Percentiles rank a stretch among this genome's conserved stretches.
Conservation (phyloP, 495 filamentous ascomycete species). For the Penicillium antarcticum region DNA sequence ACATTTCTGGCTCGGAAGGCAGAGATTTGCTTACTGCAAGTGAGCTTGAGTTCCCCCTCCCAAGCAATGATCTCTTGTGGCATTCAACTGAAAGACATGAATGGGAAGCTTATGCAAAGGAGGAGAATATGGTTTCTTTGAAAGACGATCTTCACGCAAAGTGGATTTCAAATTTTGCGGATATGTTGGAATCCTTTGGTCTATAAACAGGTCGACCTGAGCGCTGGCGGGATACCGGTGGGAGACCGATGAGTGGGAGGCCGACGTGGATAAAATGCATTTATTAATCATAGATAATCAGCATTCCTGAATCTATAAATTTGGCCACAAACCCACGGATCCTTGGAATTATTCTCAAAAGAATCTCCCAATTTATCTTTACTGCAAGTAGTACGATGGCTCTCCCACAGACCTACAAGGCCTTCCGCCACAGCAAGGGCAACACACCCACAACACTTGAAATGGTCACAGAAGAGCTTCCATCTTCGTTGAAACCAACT, state of each 20-base stretch:
- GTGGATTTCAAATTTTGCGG: constrained; percentile 25
- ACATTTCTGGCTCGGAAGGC: background rate
- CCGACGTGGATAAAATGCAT: too few species aligned
- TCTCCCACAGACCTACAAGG: background rate
- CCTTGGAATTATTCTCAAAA: too few species aligned
- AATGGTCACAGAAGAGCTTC: background rate
- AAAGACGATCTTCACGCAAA: constrained; percentile 1
- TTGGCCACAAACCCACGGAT: too few species aligned
- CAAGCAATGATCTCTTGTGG: constrained; percentile 20
- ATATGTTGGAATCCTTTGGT: background rate
- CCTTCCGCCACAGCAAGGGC: background rate
- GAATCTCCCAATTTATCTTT: too few species aligned
- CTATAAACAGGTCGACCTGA: too few species aligned
- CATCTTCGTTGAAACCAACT: background rate
- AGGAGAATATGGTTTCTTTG: background rate
- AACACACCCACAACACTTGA: background rate
- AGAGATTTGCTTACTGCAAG: constrained; percentile 3
- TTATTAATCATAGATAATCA: too few species aligned
- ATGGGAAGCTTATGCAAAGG: constrained; percentile 12
- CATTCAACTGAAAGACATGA: constrained; percentile 14
- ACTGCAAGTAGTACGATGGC: too few species aligned
- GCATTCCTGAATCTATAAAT: too few species aligned
- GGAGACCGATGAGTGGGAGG: too few species aligned
- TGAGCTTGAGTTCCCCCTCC: constrained; percentile 30
- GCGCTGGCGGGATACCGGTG: too few species aligned